Evolutionary conservation across 2,329 filamentous ascomycete genomes (phyloP), one percentile per base, ranked within the genome.

Genomic region (Pseudohalonectria lignicola): DNA sequence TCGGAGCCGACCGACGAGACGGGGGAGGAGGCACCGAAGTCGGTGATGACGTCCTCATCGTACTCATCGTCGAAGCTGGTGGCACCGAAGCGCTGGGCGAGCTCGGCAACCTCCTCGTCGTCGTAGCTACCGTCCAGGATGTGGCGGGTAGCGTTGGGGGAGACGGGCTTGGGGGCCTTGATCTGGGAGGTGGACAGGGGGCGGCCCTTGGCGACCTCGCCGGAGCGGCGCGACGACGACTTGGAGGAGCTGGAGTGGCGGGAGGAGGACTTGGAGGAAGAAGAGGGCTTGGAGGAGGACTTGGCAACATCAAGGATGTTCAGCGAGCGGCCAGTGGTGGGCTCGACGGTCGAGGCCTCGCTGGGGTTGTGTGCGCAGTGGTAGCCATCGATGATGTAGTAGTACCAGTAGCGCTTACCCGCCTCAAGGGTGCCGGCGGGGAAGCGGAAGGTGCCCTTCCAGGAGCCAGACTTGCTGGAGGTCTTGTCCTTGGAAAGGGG

Each of bases 371-470:
- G 90, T 45, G 88, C 88, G 61, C 94, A 82, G 63, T 95, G 88
- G 78, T 95, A 95, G 52, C 92, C 92, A 62, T 98, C 92, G 63
- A 96, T 92, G 79, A 96, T 95, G 75, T 95, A 98, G 79, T 98
- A 98, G 80, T 96, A 98, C 92, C 92, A 98, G 79, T 96, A 96
- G 59, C 90, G 82, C 60, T 86, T 79, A 60, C 90, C 87, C 53
- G 86, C 72, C 70, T 90, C 80, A 53, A 96, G 76, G 43, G 86
- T 90, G 45, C 77, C 67, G 59, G 82, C 82, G 66, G 92, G 84
- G 69, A 98, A 95, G 67, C 86, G 82, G 73, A 98, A 95, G 55
- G 86, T 93, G 56, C 90, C 92, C 62, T 88, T 85, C 87, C 90
- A 96, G 51, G 83, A 83, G 57, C 87, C 87, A 41, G 82, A 78